Conservation (phyloP, 1,139 yeast genomes). For the Geotrichum aggregatum region DNA sequence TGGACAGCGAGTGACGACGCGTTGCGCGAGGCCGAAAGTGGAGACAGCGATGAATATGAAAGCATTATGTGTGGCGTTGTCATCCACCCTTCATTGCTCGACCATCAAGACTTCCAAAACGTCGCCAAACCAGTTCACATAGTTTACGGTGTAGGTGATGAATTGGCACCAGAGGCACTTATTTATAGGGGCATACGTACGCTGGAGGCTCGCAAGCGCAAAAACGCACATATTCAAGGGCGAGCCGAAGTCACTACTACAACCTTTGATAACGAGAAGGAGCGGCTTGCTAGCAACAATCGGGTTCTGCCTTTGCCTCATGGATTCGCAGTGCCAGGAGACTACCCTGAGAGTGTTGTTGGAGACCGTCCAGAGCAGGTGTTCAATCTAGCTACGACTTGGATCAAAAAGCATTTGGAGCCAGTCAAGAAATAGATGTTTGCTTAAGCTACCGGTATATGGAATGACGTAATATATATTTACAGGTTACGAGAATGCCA, state of each 20-base stretch:
- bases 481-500: too few relatives aligned
- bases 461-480: too few relatives aligned
- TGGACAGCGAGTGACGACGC: constrained; percentile 20
- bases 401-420: constrained; percentile 22
- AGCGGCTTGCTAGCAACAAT: constrained; percentile 20
- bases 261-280: constrained; percentile 24
- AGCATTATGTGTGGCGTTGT: constrained; percentile 37
- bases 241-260: constrained; percentile 25
- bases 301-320: constrained; percentile 37
- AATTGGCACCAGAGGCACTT: constrained; percentile 31
- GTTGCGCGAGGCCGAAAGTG: constrained; percentile 32
- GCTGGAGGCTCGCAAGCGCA: constrained; percentile 25
- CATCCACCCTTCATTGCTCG: constrained; percentile 40
- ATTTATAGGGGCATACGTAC: constrained; percentile 28
- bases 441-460: neutral
- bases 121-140: constrained; percentile 36
- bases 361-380: constrained; percentile 37
- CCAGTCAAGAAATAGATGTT: neutral
- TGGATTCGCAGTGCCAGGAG: constrained; percentile 44
- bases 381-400: constrained; percentile 27
- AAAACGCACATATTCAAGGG: constrained; percentile 13
- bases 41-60: constrained; percentile 26
- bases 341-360: constrained; percentile 35
- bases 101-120: constrained; percentile 33
- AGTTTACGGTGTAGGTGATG: constrained; percentile 36